Evolutionary conservation across 2,329 filamentous ascomycete genomes (phyloP).

Genomic region (Didymella sp.): DNA sequence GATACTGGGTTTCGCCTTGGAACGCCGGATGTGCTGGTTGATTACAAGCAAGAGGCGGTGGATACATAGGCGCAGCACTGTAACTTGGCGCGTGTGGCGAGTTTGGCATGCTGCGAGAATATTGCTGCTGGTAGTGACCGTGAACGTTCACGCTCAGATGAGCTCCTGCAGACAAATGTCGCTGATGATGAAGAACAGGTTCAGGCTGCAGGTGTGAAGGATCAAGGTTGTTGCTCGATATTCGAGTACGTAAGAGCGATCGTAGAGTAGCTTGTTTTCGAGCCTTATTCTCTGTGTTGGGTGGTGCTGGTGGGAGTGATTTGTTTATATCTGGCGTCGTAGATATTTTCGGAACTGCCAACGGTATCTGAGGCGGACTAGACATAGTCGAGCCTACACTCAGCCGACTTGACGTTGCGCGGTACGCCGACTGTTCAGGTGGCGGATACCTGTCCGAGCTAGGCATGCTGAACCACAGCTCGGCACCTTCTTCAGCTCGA

Average conservation of each 20-base stretch:
- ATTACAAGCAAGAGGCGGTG: slow-evolving; percentile 26
- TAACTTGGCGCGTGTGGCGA: slow-evolving; percentile 37
- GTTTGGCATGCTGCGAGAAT: slow-evolving; percentile 47
- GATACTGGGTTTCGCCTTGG: slow-evolving; percentile 23
- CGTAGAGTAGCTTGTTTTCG: slow-evolving; percentile 36
- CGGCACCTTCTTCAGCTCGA: slow-evolving; percentile 28
- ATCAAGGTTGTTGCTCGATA: slow-evolving; percentile 31
- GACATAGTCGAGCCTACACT: slow-evolving; percentile 27
- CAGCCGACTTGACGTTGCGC: slow-evolving; percentile 35
- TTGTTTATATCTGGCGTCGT: slow-evolving; percentile 39
- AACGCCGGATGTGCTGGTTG: slow-evolving; percentile 34
- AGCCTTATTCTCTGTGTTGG: slow-evolving; percentile 32
- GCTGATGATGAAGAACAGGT: slow-evolving; percentile 21
- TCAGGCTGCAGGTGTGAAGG: slow-evolving; percentile 13
- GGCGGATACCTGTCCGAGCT: slow-evolving; percentile 22
- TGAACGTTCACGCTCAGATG: slow-evolving; percentile 34
- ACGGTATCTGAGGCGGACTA: slow-evolving; percentile 15
- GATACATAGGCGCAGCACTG: slow-evolving; percentile 14
- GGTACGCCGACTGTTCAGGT: slow-evolving; percentile 38
- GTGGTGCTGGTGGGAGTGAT: slow-evolving; percentile 39
- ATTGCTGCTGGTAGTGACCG: slow-evolving; percentile 27
- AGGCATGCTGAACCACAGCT: slow-evolving; percentile 44
- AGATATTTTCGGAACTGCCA: slow-evolving; percentile 28
- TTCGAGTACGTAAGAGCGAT: slow-evolving; percentile 36
- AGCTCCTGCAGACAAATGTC: slow-evolving; percentile 29